phyloP scores from a whole-genome alignment of 179 eudicot genomes.

The Vitellaria paradoxa region DNA sequence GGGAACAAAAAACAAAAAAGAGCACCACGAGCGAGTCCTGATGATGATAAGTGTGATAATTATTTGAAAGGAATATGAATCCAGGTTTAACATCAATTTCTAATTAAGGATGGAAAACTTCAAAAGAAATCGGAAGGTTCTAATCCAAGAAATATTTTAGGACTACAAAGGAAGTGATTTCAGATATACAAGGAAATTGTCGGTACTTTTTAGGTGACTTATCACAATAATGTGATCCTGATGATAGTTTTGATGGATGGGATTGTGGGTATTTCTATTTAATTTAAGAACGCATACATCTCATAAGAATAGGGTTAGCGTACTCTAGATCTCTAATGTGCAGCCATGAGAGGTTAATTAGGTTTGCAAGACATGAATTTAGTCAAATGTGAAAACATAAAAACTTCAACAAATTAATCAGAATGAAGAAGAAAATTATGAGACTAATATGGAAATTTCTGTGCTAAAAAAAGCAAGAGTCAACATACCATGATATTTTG shows the following conservation, averaged over 20 bases:
- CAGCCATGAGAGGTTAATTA: background rate
- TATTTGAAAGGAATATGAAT: background rate
- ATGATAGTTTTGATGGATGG: background rate
- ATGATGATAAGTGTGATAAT: background rate
- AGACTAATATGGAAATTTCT: background rate
- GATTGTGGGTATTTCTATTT: background rate
- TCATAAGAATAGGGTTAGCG: background rate
- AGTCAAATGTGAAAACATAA: background rate
- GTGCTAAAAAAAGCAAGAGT: background rate
- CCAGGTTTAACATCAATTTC: background rate
- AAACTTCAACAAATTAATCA: background rate
- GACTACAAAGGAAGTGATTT: background rate
- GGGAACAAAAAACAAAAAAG: background rate
- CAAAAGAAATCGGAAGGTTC: background rate
- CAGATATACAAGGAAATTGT: background rate
- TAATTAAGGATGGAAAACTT: background rate
- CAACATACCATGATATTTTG: conserved; percentile 29
- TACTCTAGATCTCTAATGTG: background rate
- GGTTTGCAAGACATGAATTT: background rate
- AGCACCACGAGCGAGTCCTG: background rate
- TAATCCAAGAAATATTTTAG: background rate
- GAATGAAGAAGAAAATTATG: conserved; percentile 1
- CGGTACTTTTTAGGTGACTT: background rate
- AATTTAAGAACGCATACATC: background rate
- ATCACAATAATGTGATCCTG: no score